These are phyloP conservation scores for Rhizophagus clarus DNA, from an alignment of 192 early-diverging fungal genomes.

Conservation along the genomic window DNA sequence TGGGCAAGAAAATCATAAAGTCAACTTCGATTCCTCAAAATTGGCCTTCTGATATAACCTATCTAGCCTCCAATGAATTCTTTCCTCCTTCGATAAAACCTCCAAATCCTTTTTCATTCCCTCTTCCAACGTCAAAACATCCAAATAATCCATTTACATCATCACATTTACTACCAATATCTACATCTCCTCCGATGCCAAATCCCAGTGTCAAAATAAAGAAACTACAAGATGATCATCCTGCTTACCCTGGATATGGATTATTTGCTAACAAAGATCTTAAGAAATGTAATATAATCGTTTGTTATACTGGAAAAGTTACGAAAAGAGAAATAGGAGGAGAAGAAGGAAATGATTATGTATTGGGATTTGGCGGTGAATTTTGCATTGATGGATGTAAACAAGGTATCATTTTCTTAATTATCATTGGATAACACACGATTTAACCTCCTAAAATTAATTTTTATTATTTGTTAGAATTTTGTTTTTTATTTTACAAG, in stretches of 20 bases:
- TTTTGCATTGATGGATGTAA: slow-evolving; percentile 27
- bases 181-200: background rate
- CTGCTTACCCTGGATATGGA: slow-evolving; percentile 18
- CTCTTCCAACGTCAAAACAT: background rate
- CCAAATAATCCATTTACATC: slow-evolving; percentile 26
- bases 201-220: slow-evolving; percentile 14
- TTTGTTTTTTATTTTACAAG: background rate
- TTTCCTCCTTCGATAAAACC: background rate
- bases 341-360: slow-evolving; percentile 25
- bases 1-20: background rate
- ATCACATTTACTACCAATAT: slow-evolving; percentile 4
- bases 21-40: background rate
- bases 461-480: background rate
- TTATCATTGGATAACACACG: background rate
- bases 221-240: slow-evolving; percentile 2
- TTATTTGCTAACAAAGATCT: slow-evolving; percentile 25
- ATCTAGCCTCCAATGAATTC: background rate
- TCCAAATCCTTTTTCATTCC: background rate
- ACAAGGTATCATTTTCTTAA: slow-evolving; percentile 1
- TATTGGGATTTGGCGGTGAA: slow-evolving; percentile 17
- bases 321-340: background rate
- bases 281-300: background rate
- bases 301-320: slow-evolving; percentile 29
- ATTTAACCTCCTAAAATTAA: background rate
- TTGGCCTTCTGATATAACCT: background rate